Evolutionary conservation across 2,329 filamentous ascomycete species (phyloP), one percentile per base, ranked within the genome.

Genomic region (Alternaria viburni): DNA sequence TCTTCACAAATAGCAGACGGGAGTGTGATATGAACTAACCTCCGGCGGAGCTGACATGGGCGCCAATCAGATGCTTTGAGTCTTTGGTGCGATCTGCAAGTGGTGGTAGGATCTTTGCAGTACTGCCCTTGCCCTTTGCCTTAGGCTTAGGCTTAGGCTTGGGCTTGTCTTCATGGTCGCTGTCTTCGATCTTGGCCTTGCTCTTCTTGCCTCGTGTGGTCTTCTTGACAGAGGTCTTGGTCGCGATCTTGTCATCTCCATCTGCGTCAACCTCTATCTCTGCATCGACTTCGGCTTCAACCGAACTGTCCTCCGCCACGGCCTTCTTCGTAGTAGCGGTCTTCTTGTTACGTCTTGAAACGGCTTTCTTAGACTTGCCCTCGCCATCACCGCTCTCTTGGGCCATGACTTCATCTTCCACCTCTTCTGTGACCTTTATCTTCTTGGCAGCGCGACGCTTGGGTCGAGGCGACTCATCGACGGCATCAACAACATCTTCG

Each of bases 21-120:
- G 47, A 57, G 19, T 26, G 49, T 25, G 44, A 46, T 49, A 32
- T 21, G 6, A n/a, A 78, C 84, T 59, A 78, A 91, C 93, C 95
- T 83, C 94, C 95, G 26, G 96, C 93, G 66, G 88, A 90, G 79
- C 91, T 96, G 65, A 98, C 93, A 79, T 99, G 96, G 1, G 96
- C 96, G 15, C 96, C 96, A 59, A 99, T 90, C 74, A 92, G 90
- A 86, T 97, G 91, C 77, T 90, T 90, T 65, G 95, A 83, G 1
- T 89, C 88, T 5, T 85, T 81, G 1, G 93, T 94, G 36, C 96
- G 87, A 25, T 85, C 82, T 19, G 89, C 90, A 2, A 97, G 80
- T 0, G 92, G 89, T 84, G 88, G 88, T 10, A 82, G 81, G 68
- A 88, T 86, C 54, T 66, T 43, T 13, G 25, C 30, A 23, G 32